Evolutionary conservation across 257 asterid species (phyloP).

Genomic region (Plantago elongata): DNA sequence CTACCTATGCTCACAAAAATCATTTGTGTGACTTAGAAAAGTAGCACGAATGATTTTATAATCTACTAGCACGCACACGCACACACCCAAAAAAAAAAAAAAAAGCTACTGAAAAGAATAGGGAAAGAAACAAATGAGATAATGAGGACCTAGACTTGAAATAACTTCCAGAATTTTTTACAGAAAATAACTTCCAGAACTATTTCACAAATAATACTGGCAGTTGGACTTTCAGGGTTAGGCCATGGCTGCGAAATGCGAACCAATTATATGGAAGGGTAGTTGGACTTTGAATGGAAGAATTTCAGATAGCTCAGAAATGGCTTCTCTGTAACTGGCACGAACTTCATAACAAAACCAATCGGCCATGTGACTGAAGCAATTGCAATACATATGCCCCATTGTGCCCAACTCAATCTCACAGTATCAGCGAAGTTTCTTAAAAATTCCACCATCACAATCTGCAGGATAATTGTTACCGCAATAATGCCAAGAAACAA

Average conservation of each 20-base stretch:
- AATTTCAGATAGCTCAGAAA: conserved; percentile 23
- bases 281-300: conserved; percentile 1
- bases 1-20: too few relatives aligned
- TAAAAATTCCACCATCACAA: conserved; percentile 47
- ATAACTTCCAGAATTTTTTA: too few relatives aligned
- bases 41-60: too few relatives aligned
- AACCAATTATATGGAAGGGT: neutral
- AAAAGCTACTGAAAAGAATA: too few relatives aligned
- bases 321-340: conserved; percentile 35
- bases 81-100: too few relatives aligned
- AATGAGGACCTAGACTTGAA: too few relatives aligned
- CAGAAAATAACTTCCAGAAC: too few relatives aligned
- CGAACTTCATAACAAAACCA: conserved; percentile 46
- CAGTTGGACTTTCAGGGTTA: neutral
- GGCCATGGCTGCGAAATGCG: neutral
- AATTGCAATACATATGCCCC: conserved; percentile 48
- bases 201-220: too few relatives aligned
- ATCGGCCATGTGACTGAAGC: conserved; percentile 43
- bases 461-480: conserved; percentile 36
- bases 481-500: conserved; percentile 47
- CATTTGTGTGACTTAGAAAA: too few relatives aligned
- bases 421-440: conserved; percentile 49
- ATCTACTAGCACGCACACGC: too few relatives aligned
- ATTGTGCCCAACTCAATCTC: conserved; percentile 36
- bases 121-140: too few relatives aligned